Evolutionary conservation across 2,329 filamentous ascomycete genomes (phyloP).

Genomic region (Colletotrichum shisoi): DNA sequence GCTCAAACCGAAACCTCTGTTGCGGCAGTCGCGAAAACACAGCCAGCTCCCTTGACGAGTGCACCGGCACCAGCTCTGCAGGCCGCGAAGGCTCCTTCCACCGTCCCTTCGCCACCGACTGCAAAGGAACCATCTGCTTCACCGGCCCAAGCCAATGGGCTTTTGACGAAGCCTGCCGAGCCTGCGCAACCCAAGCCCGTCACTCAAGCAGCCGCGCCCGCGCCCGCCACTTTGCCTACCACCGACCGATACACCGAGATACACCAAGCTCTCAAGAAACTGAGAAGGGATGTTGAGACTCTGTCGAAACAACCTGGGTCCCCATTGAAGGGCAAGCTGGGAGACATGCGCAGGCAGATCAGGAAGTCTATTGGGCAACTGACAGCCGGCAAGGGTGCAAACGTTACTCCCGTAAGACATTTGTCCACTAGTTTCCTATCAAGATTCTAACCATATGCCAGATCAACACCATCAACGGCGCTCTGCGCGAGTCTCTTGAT

Average conservation of each 20-base stretch:
- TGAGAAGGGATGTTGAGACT: constrained; percentile 68
- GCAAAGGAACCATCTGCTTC: constrained; percentile 27
- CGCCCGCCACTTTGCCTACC: constrained; percentile 17
- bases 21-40: constrained; percentile 29
- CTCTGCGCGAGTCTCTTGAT: constrained; percentile 63
- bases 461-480: constrained; percentile 57
- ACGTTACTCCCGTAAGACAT: constrained; percentile 54
- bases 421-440: not conserved
- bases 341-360: constrained; percentile 75
- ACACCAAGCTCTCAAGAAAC: constrained; percentile 72
- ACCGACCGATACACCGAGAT: constrained; percentile 63
- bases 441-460: constrained; percentile 41
- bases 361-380: constrained; percentile 77
- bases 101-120: constrained; percentile 29
- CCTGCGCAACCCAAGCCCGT: constrained; percentile 27
- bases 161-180: constrained; percentile 26
- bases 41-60: constrained; percentile 21
- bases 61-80: constrained; percentile 36
- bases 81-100: constrained; percentile 37
- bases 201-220: constrained; percentile 11
- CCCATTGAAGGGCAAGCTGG: constrained; percentile 69
- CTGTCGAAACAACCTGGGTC: constrained; percentile 59
- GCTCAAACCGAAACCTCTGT: constrained; percentile 26
- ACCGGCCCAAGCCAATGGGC: constrained; percentile 20
- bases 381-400: constrained; percentile 69